Evolutionary conservation across 2,329 filamentous ascomycete species (phyloP).

Genomic region (Aspergillus ibericus): DNA sequence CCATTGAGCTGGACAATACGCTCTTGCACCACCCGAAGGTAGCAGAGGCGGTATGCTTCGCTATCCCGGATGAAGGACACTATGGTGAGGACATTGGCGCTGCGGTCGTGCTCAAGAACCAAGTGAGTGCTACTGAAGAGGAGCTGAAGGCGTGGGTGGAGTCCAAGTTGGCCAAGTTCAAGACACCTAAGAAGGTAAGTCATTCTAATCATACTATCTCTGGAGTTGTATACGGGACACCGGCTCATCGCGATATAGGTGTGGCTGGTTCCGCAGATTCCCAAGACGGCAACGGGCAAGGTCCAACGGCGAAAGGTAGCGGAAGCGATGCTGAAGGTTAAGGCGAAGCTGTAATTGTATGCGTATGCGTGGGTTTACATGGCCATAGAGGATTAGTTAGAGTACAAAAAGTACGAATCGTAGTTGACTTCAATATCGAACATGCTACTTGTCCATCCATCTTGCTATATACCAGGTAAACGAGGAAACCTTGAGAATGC

Average conservation of each 20-base stretch:
- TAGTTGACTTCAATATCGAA: neutral
- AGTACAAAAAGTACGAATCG: neutral
- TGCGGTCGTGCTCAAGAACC: constrained; percentile 71
- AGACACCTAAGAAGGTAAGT: constrained; percentile 75
- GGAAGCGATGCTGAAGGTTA: constrained; percentile 68
- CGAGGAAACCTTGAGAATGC: neutral
- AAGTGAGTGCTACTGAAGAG: constrained; percentile 55
- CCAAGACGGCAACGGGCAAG: constrained; percentile 90
- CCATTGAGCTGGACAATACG: constrained; percentile 83
- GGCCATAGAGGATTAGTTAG: neutral
- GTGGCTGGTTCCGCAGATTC: constrained; percentile 81
- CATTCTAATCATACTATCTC: neutral
- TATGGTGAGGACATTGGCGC: constrained; percentile 81
- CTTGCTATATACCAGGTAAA: neutral
- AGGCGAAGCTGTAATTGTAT: constrained; percentile 51
- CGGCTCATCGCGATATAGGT: constrained; percentile 49
- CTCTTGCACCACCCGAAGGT: constrained; percentile 71
- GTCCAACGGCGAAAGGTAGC: constrained; percentile 84
- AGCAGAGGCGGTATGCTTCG: constrained; percentile 78
- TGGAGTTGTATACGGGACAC: neutral
- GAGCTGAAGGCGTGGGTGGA: constrained; percentile 69
- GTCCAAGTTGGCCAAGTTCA: constrained; percentile 75
- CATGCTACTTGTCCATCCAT: neutral
- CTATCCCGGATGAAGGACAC: constrained; percentile 71
- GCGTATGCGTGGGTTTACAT: neutral